These are phyloP conservation scores for Phytophthora sp. DNA, from an alignment of 352 stramenopile species.

Conservation along the genomic window DNA sequence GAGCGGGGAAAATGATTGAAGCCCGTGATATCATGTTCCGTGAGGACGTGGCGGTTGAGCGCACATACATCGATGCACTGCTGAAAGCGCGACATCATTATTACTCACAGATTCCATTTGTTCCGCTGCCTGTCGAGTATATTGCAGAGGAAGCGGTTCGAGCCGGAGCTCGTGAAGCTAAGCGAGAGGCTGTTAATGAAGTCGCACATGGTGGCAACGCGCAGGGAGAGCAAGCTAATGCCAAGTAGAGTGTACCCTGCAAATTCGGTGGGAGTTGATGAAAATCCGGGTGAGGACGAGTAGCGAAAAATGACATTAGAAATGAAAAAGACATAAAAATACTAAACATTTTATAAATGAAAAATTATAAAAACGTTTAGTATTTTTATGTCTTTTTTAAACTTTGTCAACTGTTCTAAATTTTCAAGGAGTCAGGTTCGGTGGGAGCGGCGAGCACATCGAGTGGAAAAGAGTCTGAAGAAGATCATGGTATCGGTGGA, in stretches of 20 bases:
- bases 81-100: not conserved
- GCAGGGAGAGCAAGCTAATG: not conserved
- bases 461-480: not conserved
- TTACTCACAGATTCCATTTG: not conserved
- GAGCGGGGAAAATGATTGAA: slow-evolving; percentile 9
- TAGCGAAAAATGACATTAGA: too few relatives aligned
- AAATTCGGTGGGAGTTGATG: not conserved
- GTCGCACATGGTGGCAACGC: not conserved
- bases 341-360: too few relatives aligned
- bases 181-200: not conserved
- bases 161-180: not conserved
- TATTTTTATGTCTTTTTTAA: too few relatives aligned
- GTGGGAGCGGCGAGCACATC: not conserved
- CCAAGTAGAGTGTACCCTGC: not conserved
- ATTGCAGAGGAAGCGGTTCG: not conserved
- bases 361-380: too few relatives aligned
- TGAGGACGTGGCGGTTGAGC: slow-evolving; percentile 5
- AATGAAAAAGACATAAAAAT: too few relatives aligned
- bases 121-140: not conserved
- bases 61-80: not conserved
- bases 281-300: not conserved
- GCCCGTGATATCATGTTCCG: slow-evolving; percentile 4
- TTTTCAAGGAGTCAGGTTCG: not conserved
- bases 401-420: too few relatives aligned
- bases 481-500: not conserved